Percentiles rank a stretch among this genome's conserved stretches.
These are phyloP conservation scores for Tuber umbilicatum DNA, from an alignment of 495 filamentous ascomycete species.

Conservation along the genomic window DNA sequence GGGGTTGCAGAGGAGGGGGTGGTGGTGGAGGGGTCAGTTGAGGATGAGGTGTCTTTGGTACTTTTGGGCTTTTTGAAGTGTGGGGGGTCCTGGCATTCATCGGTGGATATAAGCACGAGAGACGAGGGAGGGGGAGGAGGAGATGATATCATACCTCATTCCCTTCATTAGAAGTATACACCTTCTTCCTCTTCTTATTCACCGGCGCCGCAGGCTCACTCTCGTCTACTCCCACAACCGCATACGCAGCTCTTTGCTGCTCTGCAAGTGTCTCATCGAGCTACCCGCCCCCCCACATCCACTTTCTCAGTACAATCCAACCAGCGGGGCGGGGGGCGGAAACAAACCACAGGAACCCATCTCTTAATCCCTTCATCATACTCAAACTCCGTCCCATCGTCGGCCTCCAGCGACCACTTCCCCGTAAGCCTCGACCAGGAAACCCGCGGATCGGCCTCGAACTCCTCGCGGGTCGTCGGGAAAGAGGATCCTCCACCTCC, in stretches of 20 bases:
- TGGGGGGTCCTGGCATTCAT: background rate
- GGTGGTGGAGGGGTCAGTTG: background rate
- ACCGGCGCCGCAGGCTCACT: constrained; percentile 49
- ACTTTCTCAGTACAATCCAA: background rate
- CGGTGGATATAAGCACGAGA: background rate
- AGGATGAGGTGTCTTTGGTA: constrained; percentile 48
- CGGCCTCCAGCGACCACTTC: constrained; percentile 76
- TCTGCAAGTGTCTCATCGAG: constrained; percentile 72
- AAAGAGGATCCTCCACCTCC: constrained; percentile 46
- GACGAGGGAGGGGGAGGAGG: background rate
- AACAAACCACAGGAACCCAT: constrained; percentile 69
- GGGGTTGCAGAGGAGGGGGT: background rate
- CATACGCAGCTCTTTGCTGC: constrained; percentile 71
- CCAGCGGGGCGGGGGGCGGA: background rate
- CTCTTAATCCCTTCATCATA: constrained; percentile 64
- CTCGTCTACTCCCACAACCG: constrained; percentile 61
- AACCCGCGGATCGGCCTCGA: constrained; percentile 74
- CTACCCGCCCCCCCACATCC: constrained; percentile 44
- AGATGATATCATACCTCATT: constrained; percentile 22
- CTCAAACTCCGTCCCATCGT: constrained; percentile 78
- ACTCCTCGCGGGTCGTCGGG: constrained; percentile 65
- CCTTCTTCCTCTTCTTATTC: constrained; percentile 69
- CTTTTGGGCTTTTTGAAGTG: constrained; percentile 42
- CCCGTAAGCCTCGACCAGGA: constrained; percentile 74
- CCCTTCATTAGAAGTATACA: constrained; percentile 44